Evolutionary conservation across 345 rosid species (phyloP), one percentile per base, ranked within the genome.

Genomic region (Aquilaria malaccensis): DNA sequence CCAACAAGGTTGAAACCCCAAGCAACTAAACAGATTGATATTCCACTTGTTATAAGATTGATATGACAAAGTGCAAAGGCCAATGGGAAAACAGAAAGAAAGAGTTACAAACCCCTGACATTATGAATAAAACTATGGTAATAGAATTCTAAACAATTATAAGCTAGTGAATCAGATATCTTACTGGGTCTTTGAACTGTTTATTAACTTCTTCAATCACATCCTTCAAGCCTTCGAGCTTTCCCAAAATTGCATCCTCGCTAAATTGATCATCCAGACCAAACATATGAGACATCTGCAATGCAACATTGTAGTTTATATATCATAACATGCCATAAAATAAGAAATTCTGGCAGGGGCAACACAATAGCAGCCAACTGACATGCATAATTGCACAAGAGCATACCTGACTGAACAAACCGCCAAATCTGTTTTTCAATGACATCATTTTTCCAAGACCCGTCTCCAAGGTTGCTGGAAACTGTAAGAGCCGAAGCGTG

Each of bases 221-320:
- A 65, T 88, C 95, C 76, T 95, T 95, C 96, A 95, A 83, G 62
- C 98, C 87, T 81, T 95, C 99, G 5, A 95, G 96, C 83, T 83
- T 95, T 73, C 99, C 96, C 77, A 95, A 73, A 47, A 95, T 74
- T 37, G 99, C 96, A 81, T 94, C 97, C 75, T 94, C 99, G 45
- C 95, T 96, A 71, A 91, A 94, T 62, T 90, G 93, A 69, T 91
- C 94, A 72, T 81, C 95, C 14, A 91, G 65, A 64, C 99, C 97
- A 61, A 94, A 86, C 46, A 90, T 64, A 58, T 91, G 90, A 45
- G 85, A 90, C 90, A 87, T 83, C 99, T 94, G 86, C 74, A 59
- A 70, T 22, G 22, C 71, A 58, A 56, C 73, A 52, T 46, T 67
- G 56, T 45, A 63, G 10, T 52, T 41, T 13, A 64, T 6, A 3